Evolutionary conservation across 345 rosid genomes (phyloP).

Genomic region (Citrus sp.): DNA sequence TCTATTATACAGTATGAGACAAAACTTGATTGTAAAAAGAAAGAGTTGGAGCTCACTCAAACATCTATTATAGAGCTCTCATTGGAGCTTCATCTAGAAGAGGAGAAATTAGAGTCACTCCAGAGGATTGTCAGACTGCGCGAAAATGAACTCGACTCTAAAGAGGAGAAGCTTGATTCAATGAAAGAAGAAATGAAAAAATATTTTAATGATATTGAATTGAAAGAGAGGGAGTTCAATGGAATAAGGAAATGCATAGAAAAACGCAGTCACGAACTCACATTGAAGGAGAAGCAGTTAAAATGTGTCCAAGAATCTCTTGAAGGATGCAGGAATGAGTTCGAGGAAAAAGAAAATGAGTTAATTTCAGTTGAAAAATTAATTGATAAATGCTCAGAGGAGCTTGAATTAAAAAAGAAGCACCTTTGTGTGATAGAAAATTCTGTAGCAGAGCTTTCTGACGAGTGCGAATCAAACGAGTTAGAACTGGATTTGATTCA

Average conservation of each 20-base stretch:
- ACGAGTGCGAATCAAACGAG: constrained; percentile 25
- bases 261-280: constrained; percentile 19
- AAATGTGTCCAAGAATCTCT: constrained; percentile 17
- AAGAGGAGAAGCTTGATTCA: constrained; percentile 20
- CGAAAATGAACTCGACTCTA: constrained; percentile 11
- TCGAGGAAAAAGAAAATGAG: constrained; percentile 20
- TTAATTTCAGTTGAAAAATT: constrained; percentile 16
- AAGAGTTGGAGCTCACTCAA: constrained; percentile 7
- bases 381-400: constrained; percentile 12
- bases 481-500: constrained; percentile 16
- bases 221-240: constrained; percentile 22
- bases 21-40: background rate
- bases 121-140: background rate
- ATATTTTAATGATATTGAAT: constrained; percentile 16
- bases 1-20: constrained; percentile 3
- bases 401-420: constrained; percentile 23
- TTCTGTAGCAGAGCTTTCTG: background rate
- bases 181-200: background rate
- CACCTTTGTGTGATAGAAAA: background rate
- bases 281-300: constrained; percentile 21
- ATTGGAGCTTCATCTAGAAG: constrained; percentile 14
- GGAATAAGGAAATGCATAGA: constrained; percentile 10
- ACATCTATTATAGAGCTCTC: constrained; percentile 9
- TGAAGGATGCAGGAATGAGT: constrained; percentile 14
- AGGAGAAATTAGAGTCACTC: constrained; percentile 14